Percentiles rank a stretch among this genome's conserved stretches.
These are phyloP conservation scores for Angomonas ambiguus DNA, from an alignment of 208 protist species.

Conservation along the genomic window DNA sequence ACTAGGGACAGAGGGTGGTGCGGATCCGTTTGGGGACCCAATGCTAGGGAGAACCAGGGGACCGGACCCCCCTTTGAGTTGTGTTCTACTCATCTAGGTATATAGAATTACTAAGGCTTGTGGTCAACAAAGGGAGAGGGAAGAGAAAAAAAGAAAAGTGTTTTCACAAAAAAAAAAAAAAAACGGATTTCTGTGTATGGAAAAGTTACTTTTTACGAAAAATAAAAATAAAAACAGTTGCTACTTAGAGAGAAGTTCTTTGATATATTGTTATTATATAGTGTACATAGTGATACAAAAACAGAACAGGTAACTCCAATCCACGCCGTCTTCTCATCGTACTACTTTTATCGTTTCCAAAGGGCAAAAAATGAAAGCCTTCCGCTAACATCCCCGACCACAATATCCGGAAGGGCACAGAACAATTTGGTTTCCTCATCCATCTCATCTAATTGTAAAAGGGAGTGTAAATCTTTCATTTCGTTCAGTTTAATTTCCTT, in stretches of 20 bases:
- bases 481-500: neutral
- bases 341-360: neutral
- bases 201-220: neutral
- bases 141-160: neutral
- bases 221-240: neutral
- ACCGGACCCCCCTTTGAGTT: neutral
- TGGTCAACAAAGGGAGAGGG: neutral
- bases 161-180: neutral
- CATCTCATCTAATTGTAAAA: neutral
- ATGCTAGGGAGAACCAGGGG: neutral
- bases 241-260: neutral
- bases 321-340: neutral
- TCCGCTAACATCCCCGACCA: neutral
- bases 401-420: neutral
- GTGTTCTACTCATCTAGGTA: neutral
- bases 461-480: neutral
- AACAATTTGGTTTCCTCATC: neutral
- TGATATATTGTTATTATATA: neutral
- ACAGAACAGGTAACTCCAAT: neutral
- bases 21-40: neutral
- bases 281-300: slow-evolving; percentile 4
- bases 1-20: neutral
- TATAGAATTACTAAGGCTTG: neutral
- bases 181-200: neutral
- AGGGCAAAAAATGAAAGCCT: neutral